A percentile compares a stretch with the other conserved stretches of the same genome.
These are phyloP conservation scores for Pascua sp. DNA, from an alignment of 1,284 basidiomycete species.

Conservation along the genomic window DNA sequence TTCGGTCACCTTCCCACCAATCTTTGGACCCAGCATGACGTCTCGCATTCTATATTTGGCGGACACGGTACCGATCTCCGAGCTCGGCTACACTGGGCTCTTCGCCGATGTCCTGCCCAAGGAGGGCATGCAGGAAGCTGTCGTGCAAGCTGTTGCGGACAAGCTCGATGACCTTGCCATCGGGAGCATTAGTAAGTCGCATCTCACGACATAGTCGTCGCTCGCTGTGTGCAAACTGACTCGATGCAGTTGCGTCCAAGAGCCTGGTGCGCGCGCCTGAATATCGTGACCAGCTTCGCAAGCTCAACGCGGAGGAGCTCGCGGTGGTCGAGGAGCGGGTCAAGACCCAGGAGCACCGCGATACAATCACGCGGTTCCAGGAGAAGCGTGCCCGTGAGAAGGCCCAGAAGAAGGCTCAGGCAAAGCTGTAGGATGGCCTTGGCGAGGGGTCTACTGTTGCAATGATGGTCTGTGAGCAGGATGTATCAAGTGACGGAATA, in stretches of 20 bases:
- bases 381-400: constrained; percentile 8
- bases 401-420: constrained; percentile 6
- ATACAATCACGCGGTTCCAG: constrained; percentile 10
- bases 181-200: constrained; percentile 8
- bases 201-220: too few relatives aligned
- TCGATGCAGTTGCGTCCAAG: constrained; percentile 11
- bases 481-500: too few relatives aligned
- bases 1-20: constrained; percentile 15
- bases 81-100: constrained; percentile 11
- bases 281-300: constrained; percentile 4
- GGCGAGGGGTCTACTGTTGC: too few relatives aligned
- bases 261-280: constrained; percentile 6
- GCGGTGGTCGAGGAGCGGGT: constrained; percentile 6
- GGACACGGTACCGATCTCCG: constrained; percentile 13
- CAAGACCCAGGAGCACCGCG: constrained; percentile 10
- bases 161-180: constrained; percentile 14
- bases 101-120: constrained; percentile 9
- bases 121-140: constrained; percentile 6
- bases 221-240: not conserved
- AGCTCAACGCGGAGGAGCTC: constrained; percentile 16
- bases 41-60: constrained; percentile 17
- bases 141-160: constrained; percentile 4
- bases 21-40: constrained; percentile 14
- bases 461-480: too few relatives aligned
- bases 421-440: constrained; percentile 3